Percentiles rank a stretch among this genome's conserved stretches.
These are phyloP conservation scores for Alternaria panax DNA, from an alignment of 2,329 filamentous ascomycete genomes.

Conservation along the genomic window DNA sequence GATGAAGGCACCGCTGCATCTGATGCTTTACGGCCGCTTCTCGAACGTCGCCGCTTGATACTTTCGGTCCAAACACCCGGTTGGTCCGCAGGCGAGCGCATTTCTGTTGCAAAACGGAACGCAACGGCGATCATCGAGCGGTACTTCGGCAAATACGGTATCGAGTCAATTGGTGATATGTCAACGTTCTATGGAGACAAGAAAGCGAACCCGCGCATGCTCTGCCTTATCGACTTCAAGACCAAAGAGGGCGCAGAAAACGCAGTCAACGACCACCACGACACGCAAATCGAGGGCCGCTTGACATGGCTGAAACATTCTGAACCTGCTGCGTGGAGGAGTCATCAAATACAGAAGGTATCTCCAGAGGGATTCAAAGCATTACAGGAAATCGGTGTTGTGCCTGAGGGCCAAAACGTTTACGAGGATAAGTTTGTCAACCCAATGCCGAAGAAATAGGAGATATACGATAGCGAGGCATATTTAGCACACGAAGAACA, in stretches of 20 bases:
- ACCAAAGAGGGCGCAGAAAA: conserved; percentile 32
- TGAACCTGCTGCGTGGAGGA: conserved; percentile 11
- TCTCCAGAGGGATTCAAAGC: conserved; percentile 17
- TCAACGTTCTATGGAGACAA: conserved; percentile 16
- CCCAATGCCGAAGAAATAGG: conserved; percentile 4
- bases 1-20: conserved; percentile 14
- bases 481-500: not conserved
- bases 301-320: conserved; percentile 9
- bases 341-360: conserved; percentile 26
- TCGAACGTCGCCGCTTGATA: conserved; percentile 30
- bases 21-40: conserved; percentile 20
- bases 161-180: conserved; percentile 23
- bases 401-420: conserved; percentile 13
- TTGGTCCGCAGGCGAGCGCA: conserved; percentile 17
- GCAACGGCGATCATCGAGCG: conserved; percentile 15
- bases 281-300: conserved; percentile 23
- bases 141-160: conserved; percentile 23
- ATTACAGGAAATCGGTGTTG: conserved; percentile 25
- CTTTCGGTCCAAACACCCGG: conserved; percentile 27
- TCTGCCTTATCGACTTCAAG: conserved; percentile 32
- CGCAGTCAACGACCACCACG: conserved; percentile 22
- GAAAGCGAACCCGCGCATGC: conserved; percentile 15
- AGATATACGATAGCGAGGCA: not conserved
- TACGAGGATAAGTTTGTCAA: conserved; percentile 23
- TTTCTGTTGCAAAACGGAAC: not conserved